Base-by-base conservation (phyloP, 257 asterid genomes). In the Fraxinus pennsylvanica region DNA sequence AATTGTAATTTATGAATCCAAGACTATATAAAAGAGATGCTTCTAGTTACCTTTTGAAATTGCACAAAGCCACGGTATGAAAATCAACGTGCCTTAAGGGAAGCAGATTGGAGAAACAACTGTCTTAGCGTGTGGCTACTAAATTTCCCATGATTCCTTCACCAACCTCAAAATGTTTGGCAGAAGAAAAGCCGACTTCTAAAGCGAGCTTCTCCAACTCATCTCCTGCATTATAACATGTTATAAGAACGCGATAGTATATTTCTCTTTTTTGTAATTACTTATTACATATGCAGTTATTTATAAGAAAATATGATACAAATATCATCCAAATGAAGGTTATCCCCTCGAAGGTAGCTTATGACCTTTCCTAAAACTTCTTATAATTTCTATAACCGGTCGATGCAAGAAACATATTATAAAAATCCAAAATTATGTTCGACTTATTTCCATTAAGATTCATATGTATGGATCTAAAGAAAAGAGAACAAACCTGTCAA, bases 171-270 rank as follows among this genome's bases (percentile, higher is more conserved):
- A 81, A 88, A 87, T 88, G 91, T 80, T 81, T 87, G 76, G 95
- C 94, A 74, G 78, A 78, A 38, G 90, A 82, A 86, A 94, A 94
- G 27, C 99, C 97, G 22, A 88, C 85, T 84, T 85, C 92, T 61
- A 87, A 76, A 73, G 96, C 97, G 73, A 89, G 87, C 88, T 86
- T 84, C 94, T 91, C 97, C 85, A 92, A 82, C 82, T 94, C 97
- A 13, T 83, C 68, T 77, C 99, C 97, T 92, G 88, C 84, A 86
- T 77, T n/a, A 38, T 5, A 72, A 66, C 10, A 50, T 14, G n/a
- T 50, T 50, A 14, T 14, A 5, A 13, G n/a, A 5, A 50, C 1
- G 22, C 17, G 6, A 50, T 38, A 38, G 9, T 38, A 38, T 7
- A 7, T 15, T 2, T 47, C 32, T n/a, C 19, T 0, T 22, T 47